Percentiles rank a stretch among this genome's conserved stretches.
phyloP scores from a whole-genome alignment of 1,139 yeast genomes.

The Debaryomyces robertsiae region DNA sequence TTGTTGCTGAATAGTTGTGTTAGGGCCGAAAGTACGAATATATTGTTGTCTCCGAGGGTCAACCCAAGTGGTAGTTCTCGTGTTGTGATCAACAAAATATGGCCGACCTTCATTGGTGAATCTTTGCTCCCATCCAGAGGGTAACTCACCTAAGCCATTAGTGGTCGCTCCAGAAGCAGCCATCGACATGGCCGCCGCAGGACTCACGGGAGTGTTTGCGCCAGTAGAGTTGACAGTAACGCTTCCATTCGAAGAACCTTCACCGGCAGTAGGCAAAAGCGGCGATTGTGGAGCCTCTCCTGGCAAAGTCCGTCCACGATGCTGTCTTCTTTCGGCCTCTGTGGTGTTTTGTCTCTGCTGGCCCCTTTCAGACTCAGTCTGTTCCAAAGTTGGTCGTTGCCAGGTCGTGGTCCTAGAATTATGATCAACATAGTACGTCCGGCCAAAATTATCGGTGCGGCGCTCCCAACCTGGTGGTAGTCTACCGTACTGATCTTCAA shows the following conservation, averaged over 20 bases:
- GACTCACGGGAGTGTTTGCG: constrained; percentile 54
- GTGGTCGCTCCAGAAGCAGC: constrained; percentile 92
- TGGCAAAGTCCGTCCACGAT: constrained; percentile 87
- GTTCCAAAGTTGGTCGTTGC: constrained; percentile 88
- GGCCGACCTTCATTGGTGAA: constrained; percentile 98
- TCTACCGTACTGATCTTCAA: constrained; percentile 95
- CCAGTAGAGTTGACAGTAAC: constrained; percentile 52
- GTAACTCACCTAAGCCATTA: constrained; percentile 94
- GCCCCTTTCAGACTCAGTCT: constrained; percentile 67
- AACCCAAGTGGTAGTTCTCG: constrained; percentile 99
- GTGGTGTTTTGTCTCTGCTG: constrained; percentile 62
- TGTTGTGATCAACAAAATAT: constrained; percentile 96
- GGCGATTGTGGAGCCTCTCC: constrained; percentile 58
- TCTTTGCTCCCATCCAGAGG: constrained; percentile 99
- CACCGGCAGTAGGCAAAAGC: constrained; percentile 25
- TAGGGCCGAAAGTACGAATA: constrained; percentile 90
- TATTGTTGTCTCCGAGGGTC: constrained; percentile 99
- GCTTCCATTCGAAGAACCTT: constrained; percentile 40
- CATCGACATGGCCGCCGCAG: constrained; percentile 75
- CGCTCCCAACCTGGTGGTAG: constrained; percentile 99
- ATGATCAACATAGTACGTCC: constrained; percentile 97
- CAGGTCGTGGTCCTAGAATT: constrained; percentile 97
- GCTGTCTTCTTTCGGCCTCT: constrained; percentile 88
- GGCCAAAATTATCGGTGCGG: constrained; percentile 93
- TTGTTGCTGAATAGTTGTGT: constrained; percentile 91